Conservation (phyloP, 108 stramenopile genomes). For the Tribonema minus region DNA sequence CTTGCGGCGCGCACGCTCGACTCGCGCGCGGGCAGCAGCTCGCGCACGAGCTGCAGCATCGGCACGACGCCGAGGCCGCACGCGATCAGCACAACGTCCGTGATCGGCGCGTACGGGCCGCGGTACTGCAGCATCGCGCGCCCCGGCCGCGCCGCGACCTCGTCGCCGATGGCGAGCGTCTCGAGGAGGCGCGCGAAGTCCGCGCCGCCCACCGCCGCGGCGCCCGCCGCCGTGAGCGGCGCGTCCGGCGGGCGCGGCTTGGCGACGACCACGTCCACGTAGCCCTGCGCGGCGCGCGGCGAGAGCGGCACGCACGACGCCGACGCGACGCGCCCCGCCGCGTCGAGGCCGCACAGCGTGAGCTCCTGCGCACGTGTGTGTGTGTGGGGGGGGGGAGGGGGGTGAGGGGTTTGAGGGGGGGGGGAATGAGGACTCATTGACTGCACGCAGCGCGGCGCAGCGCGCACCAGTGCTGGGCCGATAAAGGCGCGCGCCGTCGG, state of each 20-base stretch:
- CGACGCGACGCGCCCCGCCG: not conserved
- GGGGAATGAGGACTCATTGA: too few relatives aligned
- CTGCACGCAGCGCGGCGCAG: too few relatives aligned
- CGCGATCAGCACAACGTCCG: constrained; percentile 33
- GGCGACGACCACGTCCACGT: constrained; percentile 18
- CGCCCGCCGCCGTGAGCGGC: not conserved
- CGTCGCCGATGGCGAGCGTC: constrained; percentile 24
- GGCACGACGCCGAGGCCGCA: constrained; percentile 30
- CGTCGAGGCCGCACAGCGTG: constrained; percentile 28
- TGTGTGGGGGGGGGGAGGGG: too few relatives aligned
- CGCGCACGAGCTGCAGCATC: constrained; percentile 40
- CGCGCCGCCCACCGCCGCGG: not conserved
- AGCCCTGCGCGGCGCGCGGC: constrained; percentile 11
- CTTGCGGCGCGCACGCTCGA: constrained; percentile 18
- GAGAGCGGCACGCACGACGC: constrained; percentile 18
- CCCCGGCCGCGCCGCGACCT: constrained; percentile 34
- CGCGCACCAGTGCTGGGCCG: too few relatives aligned
- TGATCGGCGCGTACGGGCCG: constrained; percentile 20
- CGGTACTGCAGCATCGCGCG: constrained; percentile 17
- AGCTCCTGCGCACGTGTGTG: too few relatives aligned
- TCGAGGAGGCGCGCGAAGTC: constrained; percentile 30
- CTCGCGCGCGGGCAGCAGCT: constrained; percentile 14
- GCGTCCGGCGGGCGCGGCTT: not conserved
- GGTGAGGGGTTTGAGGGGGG: too few relatives aligned
- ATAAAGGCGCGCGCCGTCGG: too few relatives aligned